Base-by-base conservation (phyloP, 179 eudicot genomes). In the Carnegiea gigantea region DNA sequence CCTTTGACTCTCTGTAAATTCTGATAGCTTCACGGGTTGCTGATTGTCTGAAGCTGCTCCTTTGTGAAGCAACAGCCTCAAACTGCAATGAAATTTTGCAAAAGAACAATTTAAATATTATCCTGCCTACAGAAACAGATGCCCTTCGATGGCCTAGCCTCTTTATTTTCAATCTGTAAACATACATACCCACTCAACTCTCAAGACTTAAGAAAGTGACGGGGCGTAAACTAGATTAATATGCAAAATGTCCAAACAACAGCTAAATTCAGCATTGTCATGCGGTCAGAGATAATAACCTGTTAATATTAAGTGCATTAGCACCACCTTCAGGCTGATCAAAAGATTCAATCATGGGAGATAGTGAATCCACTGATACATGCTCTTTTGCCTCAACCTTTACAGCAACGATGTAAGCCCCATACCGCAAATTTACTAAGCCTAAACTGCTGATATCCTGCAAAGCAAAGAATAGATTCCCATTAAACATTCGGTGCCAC, bases 321-420 rank as follows among this genome's bases (percentile, higher is more conserved):
- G 99, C 98, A 60, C 99, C 99, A 48, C 99, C 99, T 85, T 97
- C 98, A 64, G 92, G 92, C 89, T 97, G 98, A 86, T 95, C 94
- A 85, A 88, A 90, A 88, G 86, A 59, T 71, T 89, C 98, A 70
- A 86, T 73, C 88, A 84, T 88, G 79, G 90, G 84, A 81, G 85
- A 85, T 54, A 86, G 82, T 80, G 87, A 70, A 75, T 84, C 81
- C 72, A 78, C 83, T 53, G 87, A 83, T 33, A 64, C 67, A 82
- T 83, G 85, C 60, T 90, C 91, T 83, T 82, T 82, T 80, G 84
- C 93, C 80, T 90, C 90, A 78, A 97, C 94, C 91, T 92, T 95
- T 82, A 95, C 98, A 44, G 86, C 86, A 38, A 94, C 93, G 74
- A 95, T 78, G 80, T 90, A 97, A 76, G 98, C 99, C 79, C 95